phyloP scores from a whole-genome alignment of 192 early-diverging fungal genomes.

The Coemansia sp. region DNA sequence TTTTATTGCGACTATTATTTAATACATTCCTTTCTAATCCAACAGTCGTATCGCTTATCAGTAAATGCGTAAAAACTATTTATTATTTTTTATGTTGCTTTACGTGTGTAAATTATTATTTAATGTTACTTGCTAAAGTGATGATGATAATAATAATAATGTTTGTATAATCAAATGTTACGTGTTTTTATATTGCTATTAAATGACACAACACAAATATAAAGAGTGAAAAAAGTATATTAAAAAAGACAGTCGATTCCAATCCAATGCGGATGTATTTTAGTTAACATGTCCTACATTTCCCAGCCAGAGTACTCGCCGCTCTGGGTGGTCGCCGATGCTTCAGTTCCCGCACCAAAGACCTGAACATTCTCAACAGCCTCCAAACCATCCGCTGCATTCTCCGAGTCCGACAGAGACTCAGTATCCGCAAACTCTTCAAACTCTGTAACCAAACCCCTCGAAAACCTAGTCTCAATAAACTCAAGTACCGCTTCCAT shows the following conservation, averaged over 20 bases:
- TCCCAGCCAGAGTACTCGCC: too few relatives aligned
- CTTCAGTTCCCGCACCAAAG: not conserved
- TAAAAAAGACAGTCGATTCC: not conserved
- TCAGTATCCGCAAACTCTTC: not conserved
- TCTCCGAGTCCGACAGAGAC: not conserved
- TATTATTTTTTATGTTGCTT: not conserved
- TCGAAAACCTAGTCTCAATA: constrained; percentile 18
- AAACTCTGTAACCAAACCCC: constrained; percentile 7
- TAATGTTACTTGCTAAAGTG: not conserved
- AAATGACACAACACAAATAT: too few relatives aligned
- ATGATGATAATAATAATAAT: not conserved
- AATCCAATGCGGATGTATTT: too few relatives aligned
- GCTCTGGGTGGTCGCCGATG: too few relatives aligned
- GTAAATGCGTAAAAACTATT: too few relatives aligned
- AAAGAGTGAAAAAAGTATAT: too few relatives aligned
- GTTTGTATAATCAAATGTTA: not conserved
- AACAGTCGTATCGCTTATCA: too few relatives aligned
- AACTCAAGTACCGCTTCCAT: constrained; percentile 24
- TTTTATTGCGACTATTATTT: too few relatives aligned
- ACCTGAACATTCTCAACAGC: not conserved
- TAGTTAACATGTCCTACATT: too few relatives aligned
- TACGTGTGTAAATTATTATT: not conserved
- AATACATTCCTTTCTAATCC: too few relatives aligned
- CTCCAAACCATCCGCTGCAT: not conserved
- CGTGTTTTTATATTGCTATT: too few relatives aligned